Evolutionary conservation across 768 basidiomycete genomes (phyloP), one percentile per base, ranked within the genome.

Genomic region (Suillus tomentosus): DNA sequence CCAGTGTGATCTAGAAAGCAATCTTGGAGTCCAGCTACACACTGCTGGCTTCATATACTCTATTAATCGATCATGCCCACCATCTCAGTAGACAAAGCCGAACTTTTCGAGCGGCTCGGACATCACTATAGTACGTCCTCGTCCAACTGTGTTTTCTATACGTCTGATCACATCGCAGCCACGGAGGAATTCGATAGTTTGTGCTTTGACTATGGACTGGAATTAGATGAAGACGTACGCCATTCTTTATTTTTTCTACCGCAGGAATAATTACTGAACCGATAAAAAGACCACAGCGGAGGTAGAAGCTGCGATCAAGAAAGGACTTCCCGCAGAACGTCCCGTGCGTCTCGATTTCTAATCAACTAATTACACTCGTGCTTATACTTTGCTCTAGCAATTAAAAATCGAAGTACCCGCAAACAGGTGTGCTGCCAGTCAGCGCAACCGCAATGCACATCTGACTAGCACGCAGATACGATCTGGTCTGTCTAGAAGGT

Each of bases 381-480:
- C 65, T 74, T 57, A 72, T 24, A 13, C 7, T 39, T 61, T 3
- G 43, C 8, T 61, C 56, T 68, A 98, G 89, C 94, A 97, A 92
- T 81, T 99, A 70, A 99, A 99, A 84, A 97, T 99, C 70, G 97
- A 99, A 77, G 85, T 98, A 51, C 96, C 97, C 53, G 97, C 97
- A n/a, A 99, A 99, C 77, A 89, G 95, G 95, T 87, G 63, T 36
- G 74, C 68, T 63, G 70, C 53, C 42, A 47, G 19, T 61, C 34
- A 54, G 60, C 61, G 40, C 37, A 58, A 11, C 48, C 17, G 10
- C 40, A 27, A 42, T 65, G 60, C 61, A 66, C 61, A 40, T 64
- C 48, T 53, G 37, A 47, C 24, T 17, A 53, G 57, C 65, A 47
- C 58, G 11, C 73, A 95, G 96, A 88, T 99, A 99, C 72, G 97